Percentiles rank a stretch among this genome's conserved stretches.
phyloP scores from a whole-genome alignment of 1,284 basidiomycete genomes.

The Puccinia brachypodii region DNA sequence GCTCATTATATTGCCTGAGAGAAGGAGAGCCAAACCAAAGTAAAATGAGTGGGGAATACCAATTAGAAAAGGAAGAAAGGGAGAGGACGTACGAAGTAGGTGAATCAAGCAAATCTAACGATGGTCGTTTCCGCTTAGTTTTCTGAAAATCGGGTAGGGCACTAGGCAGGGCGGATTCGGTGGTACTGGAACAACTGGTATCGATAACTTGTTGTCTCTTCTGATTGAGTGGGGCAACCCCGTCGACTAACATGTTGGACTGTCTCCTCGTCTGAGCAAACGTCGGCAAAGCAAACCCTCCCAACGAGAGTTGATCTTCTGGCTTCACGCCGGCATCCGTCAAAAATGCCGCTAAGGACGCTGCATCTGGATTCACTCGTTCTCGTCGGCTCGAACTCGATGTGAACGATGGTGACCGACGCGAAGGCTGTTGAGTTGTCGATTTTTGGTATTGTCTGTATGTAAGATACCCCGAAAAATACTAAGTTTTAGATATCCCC shows the following conservation, averaged over 20 bases:
- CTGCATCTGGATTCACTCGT: constrained; percentile 26
- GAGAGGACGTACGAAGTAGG: neutral
- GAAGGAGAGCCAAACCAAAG: neutral
- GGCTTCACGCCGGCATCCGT: constrained; percentile 38
- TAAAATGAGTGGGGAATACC: neutral
- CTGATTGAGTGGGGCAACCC: neutral
- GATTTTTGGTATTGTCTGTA: constrained; percentile 39
- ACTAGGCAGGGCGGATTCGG: neutral
- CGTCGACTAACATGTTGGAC: constrained; percentile 31
- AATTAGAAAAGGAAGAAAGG: neutral
- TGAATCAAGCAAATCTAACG: neutral
- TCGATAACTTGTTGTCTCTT: neutral
- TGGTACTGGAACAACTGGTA: neutral
- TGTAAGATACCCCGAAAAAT: too few relatives aligned
- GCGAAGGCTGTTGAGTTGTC: neutral
- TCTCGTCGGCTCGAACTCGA: constrained; percentile 19
- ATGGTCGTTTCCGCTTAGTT: constrained; percentile 24
- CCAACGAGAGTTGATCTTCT: constrained; percentile 34
- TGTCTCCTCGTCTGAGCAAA: constrained; percentile 37
- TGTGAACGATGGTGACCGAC: constrained; percentile 27
- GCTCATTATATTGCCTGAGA: neutral
- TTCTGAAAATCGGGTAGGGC: neutral
- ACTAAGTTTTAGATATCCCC: too few relatives aligned
- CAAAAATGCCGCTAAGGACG: constrained; percentile 26
- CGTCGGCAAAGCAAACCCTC: constrained; percentile 26